Evolutionary conservation across 2,329 filamentous ascomycete genomes (phyloP).

Genomic region (Alternaria infectoria): DNA sequence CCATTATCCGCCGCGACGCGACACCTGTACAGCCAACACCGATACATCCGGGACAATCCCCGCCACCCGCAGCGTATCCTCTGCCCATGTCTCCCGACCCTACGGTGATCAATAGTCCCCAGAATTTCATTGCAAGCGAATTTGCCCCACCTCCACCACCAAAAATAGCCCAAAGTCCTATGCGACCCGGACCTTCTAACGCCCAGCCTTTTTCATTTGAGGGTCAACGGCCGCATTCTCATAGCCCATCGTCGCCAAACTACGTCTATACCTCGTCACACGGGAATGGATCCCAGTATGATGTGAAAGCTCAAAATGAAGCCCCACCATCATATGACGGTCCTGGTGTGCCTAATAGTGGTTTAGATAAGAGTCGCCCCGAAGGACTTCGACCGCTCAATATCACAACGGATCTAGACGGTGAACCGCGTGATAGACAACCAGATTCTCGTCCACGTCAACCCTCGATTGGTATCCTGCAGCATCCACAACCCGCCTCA

Average conservation of each 20-base stretch:
- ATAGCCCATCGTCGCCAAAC: constrained; percentile 11
- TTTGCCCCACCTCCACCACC: constrained; percentile 31
- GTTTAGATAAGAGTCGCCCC: constrained; percentile 39
- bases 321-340: constrained; percentile 45
- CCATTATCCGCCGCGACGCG: constrained; percentile 10
- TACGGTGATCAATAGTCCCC: constrained; percentile 23
- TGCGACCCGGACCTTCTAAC: constrained; percentile 14
- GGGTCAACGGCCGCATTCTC: constrained; percentile 19
- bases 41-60: constrained; percentile 24
- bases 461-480: constrained; percentile 41
- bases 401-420: constrained; percentile 31
- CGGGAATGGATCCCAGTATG: constrained; percentile 21
- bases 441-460: constrained; percentile 37
- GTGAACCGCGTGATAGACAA: constrained; percentile 18
- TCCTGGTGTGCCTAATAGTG: constrained; percentile 35
- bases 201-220: constrained; percentile 12
- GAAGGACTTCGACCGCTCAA: constrained; percentile 38
- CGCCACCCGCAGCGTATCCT: constrained; percentile 33
- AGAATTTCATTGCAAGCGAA: constrained; percentile 25
- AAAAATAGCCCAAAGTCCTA: constrained; percentile 33
- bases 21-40: constrained; percentile 31
- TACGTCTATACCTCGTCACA: constrained; percentile 12
- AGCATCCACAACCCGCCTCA: constrained; percentile 47
- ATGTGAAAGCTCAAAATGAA: constrained; percentile 34
- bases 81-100: constrained; percentile 34